Conservation (phyloP, 805 yeast species). For the Candida multigemmis region DNA sequence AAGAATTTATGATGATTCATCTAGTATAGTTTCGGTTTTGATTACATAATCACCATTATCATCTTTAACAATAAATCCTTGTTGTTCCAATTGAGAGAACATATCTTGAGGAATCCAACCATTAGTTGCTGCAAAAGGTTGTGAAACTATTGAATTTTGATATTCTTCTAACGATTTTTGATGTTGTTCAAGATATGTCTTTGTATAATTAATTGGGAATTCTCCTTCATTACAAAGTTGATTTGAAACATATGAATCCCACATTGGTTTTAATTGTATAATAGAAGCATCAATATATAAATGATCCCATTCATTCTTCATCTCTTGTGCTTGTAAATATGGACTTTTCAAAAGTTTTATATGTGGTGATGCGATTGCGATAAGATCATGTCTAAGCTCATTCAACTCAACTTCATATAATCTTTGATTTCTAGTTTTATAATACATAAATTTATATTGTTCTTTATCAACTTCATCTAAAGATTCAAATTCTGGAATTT, state of each 20-base stretch:
- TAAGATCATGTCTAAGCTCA: constrained; percentile 51
- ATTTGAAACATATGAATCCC: constrained; percentile 58
- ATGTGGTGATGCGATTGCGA: constrained; percentile 80
- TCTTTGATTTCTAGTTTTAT: constrained; percentile 85
- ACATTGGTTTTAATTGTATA: constrained; percentile 55
- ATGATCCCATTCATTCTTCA: constrained; percentile 49
- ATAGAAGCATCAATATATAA: constrained; percentile 59
- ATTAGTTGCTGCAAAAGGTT: constrained; percentile 83
- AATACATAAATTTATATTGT: constrained; percentile 79
- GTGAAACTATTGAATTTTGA: constrained; percentile 56
- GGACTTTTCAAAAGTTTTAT: constrained; percentile 63
- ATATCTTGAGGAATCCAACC: constrained; percentile 96
- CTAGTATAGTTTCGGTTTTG: constrained; percentile 20
- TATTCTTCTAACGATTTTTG: constrained; percentile 52
- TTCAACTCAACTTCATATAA: constrained; percentile 77
- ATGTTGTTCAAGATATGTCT: constrained; percentile 50
- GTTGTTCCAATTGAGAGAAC: constrained; percentile 62
- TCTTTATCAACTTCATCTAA: constrained; percentile 66
- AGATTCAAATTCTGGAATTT: constrained; percentile 59
- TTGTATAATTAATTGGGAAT: constrained; percentile 56
- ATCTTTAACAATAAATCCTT: constrained; percentile 55
- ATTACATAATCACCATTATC: constrained; percentile 36
- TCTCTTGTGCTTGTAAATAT: constrained; percentile 50
- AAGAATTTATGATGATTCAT: constrained; percentile 49
- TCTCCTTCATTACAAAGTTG: constrained; percentile 38